Percentiles rank a stretch among this genome's conserved stretches.
Evolutionary conservation across 2,329 filamentous ascomycete genomes (phyloP).

Genomic region (Scolecobasidium constrictum): DNA sequence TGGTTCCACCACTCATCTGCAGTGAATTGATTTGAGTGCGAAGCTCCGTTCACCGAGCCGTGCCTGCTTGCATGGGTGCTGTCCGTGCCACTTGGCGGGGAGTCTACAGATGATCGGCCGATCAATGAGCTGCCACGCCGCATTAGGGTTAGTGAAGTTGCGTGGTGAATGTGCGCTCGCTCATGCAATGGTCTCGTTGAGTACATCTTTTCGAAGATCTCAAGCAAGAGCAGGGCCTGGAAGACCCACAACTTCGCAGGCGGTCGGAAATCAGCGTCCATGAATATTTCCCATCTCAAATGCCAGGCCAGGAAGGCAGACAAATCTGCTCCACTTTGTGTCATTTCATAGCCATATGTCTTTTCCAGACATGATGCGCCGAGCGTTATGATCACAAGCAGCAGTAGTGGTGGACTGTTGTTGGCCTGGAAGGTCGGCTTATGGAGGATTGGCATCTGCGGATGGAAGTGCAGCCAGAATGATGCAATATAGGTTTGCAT

Average conservation of each 20-base stretch:
- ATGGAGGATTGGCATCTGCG: slow-evolving; percentile 88
- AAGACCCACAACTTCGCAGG: slow-evolving; percentile 95
- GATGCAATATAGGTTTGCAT: slow-evolving; percentile 91
- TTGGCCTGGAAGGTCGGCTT: slow-evolving; percentile 88
- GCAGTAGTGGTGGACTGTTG: slow-evolving; percentile 69
- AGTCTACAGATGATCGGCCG: slow-evolving; percentile 73
- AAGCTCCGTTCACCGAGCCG: slow-evolving; percentile 25
- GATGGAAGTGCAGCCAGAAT: slow-evolving; percentile 92
- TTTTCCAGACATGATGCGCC: slow-evolving; percentile 85
- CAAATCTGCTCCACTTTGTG: slow-evolving; percentile 66
- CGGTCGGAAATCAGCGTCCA: slow-evolving; percentile 77
- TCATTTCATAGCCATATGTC: slow-evolving; percentile 61
- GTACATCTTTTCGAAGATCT: slow-evolving; percentile 97
- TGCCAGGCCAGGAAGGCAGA: slow-evolving; percentile 89
- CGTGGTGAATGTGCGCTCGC: slow-evolving; percentile 90
- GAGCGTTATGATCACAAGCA: slow-evolving; percentile 85
- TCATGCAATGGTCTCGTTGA: slow-evolving; percentile 87
- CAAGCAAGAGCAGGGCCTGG: slow-evolving; percentile 77
- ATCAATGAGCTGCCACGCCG: slow-evolving; percentile 84
- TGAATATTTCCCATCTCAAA: slow-evolving; percentile 92
- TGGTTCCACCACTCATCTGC: slow-evolving; percentile 89
- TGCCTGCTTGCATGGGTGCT: slow-evolving; percentile 33
- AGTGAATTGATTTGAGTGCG: slow-evolving; percentile 40
- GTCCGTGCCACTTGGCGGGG: slow-evolving; percentile 64
- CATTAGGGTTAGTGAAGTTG: slow-evolving; percentile 92